phyloP scores from a whole-genome alignment of 768 basidiomycete species.

The Mycena pura region DNA sequence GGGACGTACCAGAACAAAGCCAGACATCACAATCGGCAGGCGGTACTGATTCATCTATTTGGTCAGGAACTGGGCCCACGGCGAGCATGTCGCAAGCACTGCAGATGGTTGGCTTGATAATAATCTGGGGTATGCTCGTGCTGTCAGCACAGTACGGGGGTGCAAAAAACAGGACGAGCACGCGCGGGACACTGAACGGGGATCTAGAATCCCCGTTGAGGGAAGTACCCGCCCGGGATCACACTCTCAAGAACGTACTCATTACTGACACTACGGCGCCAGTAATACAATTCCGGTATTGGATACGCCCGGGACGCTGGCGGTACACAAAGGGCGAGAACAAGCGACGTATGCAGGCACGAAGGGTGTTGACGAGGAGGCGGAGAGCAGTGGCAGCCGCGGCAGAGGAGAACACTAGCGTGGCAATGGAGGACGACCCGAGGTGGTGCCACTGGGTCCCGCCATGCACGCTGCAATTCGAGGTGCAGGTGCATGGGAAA shows the following conservation, averaged over 20 bases:
- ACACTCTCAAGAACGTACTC: no score
- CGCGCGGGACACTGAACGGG: no score
- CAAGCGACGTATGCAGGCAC: not conserved
- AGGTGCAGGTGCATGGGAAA: not conserved
- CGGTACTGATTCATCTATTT: not conserved
- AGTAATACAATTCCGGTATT: not conserved
- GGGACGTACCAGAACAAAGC: not conserved
- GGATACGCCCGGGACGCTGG: not conserved
- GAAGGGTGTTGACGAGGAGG: not conserved
- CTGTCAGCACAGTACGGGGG: no score
- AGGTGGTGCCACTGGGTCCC: not conserved
- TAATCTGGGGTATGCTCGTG: not conserved
- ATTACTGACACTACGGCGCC: no score
- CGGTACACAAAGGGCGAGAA: not conserved
- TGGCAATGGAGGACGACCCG: not conserved
- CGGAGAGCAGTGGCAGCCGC: not conserved
- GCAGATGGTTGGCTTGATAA: not conserved
- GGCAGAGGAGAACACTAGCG: not conserved
- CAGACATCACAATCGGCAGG: not conserved
- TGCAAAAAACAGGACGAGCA: no score
- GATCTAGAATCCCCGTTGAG: no score
- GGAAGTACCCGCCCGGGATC: no score
- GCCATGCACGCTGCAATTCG: not conserved
- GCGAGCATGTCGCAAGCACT: not conserved
- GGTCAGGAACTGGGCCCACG: not conserved